These are phyloP conservation scores for Drechslerella coelobrocha DNA, from an alignment of 2,329 filamentous ascomycete genomes.

Conservation along the genomic window DNA sequence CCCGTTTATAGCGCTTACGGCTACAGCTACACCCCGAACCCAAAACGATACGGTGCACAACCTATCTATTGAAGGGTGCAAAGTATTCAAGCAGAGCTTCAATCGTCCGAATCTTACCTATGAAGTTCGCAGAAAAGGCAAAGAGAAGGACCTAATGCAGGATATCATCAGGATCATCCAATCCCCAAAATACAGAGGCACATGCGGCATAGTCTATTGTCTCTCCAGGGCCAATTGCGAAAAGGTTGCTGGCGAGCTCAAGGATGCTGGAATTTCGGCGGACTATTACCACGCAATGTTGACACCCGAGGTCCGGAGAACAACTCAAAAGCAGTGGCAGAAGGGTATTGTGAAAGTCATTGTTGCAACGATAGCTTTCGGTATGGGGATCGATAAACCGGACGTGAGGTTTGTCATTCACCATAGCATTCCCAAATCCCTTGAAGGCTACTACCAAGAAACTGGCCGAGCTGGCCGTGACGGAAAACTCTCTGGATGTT, in stretches of 20 bases:
- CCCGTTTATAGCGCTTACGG: slow-evolving; percentile 92
- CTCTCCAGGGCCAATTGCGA: slow-evolving; percentile 85
- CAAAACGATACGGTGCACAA: slow-evolving; percentile 91
- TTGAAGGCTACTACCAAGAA: slow-evolving; percentile 98
- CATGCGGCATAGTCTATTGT: slow-evolving; percentile 93
- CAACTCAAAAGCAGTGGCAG: slow-evolving; percentile 84
- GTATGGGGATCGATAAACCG: slow-evolving; percentile 99
- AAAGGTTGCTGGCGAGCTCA: slow-evolving; percentile 74
- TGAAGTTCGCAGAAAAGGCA: slow-evolving; percentile 76
- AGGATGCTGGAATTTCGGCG: slow-evolving; percentile 70
- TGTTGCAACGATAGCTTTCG: slow-evolving; percentile 97
- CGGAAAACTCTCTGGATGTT: slow-evolving; percentile 84
- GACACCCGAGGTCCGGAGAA: slow-evolving; percentile 69
- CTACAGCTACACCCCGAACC: slow-evolving; percentile 91
- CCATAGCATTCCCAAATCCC: slow-evolving; percentile 86
- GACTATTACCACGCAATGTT: slow-evolving; percentile 87
- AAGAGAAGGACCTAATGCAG: slow-evolving; percentile 63
- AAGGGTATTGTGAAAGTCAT: slow-evolving; percentile 80
- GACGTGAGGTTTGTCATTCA: slow-evolving; percentile 97
- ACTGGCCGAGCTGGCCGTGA: slow-evolving; percentile 94
- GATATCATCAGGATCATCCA: slow-evolving; percentile 73
- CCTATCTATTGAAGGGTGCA: slow-evolving; percentile 78
- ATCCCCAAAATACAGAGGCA: slow-evolving; percentile 67
- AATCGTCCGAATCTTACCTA: slow-evolving; percentile 95
- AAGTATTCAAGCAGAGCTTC: slow-evolving; percentile 89